Evolutionary conservation across 2,329 filamentous ascomycete genomes (phyloP).

Genomic region (Clonostachys rosea): DNA sequence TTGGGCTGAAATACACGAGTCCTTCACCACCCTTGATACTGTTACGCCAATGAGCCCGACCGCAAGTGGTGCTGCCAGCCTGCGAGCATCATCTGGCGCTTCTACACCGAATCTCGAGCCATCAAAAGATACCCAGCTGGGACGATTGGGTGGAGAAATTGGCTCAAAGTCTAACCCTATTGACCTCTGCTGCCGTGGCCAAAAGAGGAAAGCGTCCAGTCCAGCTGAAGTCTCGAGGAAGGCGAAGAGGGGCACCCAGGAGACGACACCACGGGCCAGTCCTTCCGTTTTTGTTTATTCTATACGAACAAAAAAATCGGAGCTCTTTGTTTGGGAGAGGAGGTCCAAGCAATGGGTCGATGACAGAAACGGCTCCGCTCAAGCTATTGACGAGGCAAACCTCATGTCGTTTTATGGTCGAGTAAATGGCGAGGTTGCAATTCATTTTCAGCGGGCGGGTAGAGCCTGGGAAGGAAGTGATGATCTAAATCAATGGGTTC

Average conservation of each 20-base stretch:
- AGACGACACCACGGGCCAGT: not conserved
- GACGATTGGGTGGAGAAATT: not conserved
- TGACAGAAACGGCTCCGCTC: no score
- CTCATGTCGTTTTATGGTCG: no score
- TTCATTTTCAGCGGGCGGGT: no score
- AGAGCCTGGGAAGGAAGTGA: no score
- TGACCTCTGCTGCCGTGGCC: not conserved
- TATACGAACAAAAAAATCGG: no score
- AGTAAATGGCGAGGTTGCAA: no score
- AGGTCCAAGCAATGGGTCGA: no score
- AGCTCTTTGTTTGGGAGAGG: no score
- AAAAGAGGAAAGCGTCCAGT: not conserved
- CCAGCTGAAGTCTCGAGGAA: not conserved
- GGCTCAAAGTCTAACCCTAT: not conserved
- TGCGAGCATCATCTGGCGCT: not conserved
- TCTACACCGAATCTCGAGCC: not conserved
- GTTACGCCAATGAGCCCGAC: not conserved
- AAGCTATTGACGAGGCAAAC: no score
- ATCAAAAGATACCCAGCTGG: not conserved
- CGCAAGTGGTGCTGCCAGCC: not conserved
- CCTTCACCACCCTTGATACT: not conserved
- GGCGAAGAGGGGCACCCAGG: not conserved
- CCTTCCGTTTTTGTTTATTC: no score
- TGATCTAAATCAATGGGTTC: no score
- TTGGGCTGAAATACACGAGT: not conserved